These are phyloP conservation scores for Chalara sp. DNA, from an alignment of 2,329 filamentous ascomycete species.

Conservation along the genomic window DNA sequence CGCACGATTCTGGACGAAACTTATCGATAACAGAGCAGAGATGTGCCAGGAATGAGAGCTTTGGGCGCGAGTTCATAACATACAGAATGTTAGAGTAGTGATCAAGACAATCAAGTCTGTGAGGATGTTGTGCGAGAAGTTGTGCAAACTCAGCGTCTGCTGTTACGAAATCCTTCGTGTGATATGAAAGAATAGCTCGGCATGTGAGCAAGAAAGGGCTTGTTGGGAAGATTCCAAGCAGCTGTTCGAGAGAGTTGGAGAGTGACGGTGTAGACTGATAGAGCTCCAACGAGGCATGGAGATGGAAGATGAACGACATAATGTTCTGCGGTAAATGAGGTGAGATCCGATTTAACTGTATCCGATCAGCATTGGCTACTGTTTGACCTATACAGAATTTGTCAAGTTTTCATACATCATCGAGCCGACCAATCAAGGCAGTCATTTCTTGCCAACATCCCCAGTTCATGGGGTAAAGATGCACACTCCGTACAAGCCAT, in stretches of 20 bases:
- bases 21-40: slow-evolving; percentile 88
- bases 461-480: slow-evolving; percentile 93
- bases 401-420: slow-evolving; percentile 57
- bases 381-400: background rate
- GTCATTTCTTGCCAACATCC: slow-evolving; percentile 93
- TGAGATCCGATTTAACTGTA: slow-evolving; percentile 63
- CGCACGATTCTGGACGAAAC: slow-evolving; percentile 94
- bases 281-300: slow-evolving; percentile 84
- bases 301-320: slow-evolving; percentile 88
- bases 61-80: slow-evolving; percentile 80
- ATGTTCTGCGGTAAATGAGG: slow-evolving; percentile 79
- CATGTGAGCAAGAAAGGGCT: slow-evolving; percentile 90
- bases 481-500: slow-evolving; percentile 82
- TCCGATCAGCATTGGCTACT: slow-evolving; percentile 20
- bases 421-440: slow-evolving; percentile 67
- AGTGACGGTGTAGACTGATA: slow-evolving; percentile 77
- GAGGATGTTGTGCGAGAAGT: slow-evolving; percentile 66
- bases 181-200: slow-evolving; percentile 80
- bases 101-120: slow-evolving; percentile 81
- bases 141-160: slow-evolving; percentile 68
- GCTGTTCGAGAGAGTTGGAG: slow-evolving; percentile 66
- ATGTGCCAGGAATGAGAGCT: slow-evolving; percentile 87
- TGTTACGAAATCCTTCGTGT: slow-evolving; percentile 72
- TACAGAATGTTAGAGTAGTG: slow-evolving; percentile 98
- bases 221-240: slow-evolving; percentile 77